phyloP scores from a whole-genome alignment of 371 early-diverging fungal genomes.

The Batrachochytrium dendrobatidis region DNA sequence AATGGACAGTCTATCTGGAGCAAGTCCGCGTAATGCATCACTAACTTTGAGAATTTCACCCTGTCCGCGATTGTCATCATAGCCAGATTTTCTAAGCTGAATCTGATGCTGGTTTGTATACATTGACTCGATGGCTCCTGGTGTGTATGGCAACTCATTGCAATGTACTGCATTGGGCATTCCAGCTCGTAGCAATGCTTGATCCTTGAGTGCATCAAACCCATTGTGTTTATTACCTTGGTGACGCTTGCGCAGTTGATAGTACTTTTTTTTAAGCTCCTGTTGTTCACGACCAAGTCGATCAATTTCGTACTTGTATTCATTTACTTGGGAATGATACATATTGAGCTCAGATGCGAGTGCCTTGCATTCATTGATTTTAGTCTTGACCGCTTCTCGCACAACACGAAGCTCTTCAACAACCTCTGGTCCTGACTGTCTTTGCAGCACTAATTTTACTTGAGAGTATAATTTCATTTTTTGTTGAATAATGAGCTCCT shows the following conservation, averaged over 20 bases:
- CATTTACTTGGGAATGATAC: conserved; percentile 45
- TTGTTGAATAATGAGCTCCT: conserved; percentile 38
- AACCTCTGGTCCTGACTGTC: conserved; percentile 44
- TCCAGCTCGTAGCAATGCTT: neutral
- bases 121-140: neutral
- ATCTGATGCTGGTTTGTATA: neutral
- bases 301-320: conserved; percentile 41
- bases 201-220: neutral
- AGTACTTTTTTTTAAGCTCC: conserved; percentile 35
- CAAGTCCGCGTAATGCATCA: too few species aligned
- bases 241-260: conserved; percentile 10
- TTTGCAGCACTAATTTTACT: conserved; percentile 35
- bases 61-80: neutral
- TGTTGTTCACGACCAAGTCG: conserved; percentile 30
- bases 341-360: conserved; percentile 45
- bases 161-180: too few species aligned
- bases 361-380: conserved; percentile 39
- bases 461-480: conserved; percentile 42
- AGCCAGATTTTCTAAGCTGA: neutral
- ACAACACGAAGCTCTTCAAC: conserved; percentile 35
- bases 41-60: neutral
- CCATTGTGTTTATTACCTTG: neutral
- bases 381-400: conserved; percentile 34
- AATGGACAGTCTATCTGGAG: neutral
- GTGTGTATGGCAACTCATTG: neutral